phyloP scores from a whole-genome alignment of 2,329 filamentous ascomycete genomes.

The Penicillium rolfsii region DNA sequence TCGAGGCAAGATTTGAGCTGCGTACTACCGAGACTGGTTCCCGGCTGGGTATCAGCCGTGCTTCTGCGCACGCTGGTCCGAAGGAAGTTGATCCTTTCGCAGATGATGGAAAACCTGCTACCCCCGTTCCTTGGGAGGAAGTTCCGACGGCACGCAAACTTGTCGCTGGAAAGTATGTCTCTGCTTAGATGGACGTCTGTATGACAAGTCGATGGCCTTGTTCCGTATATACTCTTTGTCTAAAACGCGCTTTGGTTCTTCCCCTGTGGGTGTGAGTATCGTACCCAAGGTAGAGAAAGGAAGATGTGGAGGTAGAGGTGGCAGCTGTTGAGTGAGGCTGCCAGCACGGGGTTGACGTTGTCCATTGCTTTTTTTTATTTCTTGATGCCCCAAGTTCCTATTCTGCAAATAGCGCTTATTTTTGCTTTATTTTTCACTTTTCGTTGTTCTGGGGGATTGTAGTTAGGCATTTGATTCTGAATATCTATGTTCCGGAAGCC shows the following conservation, averaged over 20 bases:
- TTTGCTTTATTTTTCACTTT: conserved; percentile 9
- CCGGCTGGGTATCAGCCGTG: conserved; percentile 64
- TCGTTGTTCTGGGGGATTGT: conserved; percentile 18
- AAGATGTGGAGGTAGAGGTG: neutral
- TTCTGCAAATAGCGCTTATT: conserved; percentile 28
- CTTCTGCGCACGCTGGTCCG: conserved; percentile 33
- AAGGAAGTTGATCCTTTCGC: conserved; percentile 53
- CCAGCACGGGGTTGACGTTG: conserved; percentile 6
- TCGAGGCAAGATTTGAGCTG: conserved; percentile 84
- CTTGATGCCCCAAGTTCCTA: conserved; percentile 10
- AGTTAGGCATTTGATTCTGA: conserved; percentile 21
- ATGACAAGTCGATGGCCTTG: conserved; percentile 6
- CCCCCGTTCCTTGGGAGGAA: conserved; percentile 61
- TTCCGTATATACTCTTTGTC: conserved; percentile 25
- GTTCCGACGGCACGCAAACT: conserved; percentile 69
- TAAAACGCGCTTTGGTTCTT: neutral
- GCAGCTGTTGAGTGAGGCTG: conserved; percentile 5
- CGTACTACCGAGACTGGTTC: conserved; percentile 59
- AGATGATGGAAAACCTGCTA: conserved; percentile 45
- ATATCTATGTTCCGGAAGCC: conserved; percentile 11
- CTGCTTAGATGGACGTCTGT: conserved; percentile 38
- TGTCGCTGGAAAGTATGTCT: conserved; percentile 75
- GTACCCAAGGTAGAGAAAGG: neutral
- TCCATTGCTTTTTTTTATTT: conserved; percentile 7
- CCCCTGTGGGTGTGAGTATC: neutral